phyloP scores from a whole-genome alignment of 2,329 filamentous ascomycete genomes.

The Polychaeton citri region DNA sequence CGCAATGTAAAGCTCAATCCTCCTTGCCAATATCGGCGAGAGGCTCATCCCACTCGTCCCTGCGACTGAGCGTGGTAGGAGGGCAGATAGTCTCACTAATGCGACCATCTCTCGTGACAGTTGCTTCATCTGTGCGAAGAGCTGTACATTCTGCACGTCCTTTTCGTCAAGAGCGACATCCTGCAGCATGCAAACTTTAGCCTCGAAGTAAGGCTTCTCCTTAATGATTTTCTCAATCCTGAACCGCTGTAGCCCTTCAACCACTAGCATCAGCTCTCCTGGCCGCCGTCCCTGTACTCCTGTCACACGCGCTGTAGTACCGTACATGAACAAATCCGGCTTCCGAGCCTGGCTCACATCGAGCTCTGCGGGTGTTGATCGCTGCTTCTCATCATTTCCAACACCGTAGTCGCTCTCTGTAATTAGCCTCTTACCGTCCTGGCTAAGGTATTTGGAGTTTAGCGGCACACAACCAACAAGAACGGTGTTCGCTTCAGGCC shows the following conservation, averaged over 20 bases:
- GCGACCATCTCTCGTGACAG: conserved; percentile 77
- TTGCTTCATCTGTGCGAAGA: conserved; percentile 71
- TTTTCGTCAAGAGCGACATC: conserved; percentile 38
- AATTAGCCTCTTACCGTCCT: conserved; percentile 63
- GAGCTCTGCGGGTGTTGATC: conserved; percentile 41
- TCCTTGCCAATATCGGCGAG: conserved; percentile 71
- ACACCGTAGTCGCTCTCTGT: conserved; percentile 35
- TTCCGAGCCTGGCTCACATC: conserved; percentile 30
- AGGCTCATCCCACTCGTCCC: conserved; percentile 36
- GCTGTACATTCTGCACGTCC: conserved; percentile 51
- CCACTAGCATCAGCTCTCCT: conserved; percentile 62
- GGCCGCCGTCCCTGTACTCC: conserved; percentile 34
- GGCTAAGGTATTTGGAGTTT: conserved; percentile 58
- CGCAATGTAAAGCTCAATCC: conserved; percentile 76
- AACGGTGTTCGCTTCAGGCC: conserved; percentile 52
- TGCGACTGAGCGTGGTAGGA: conserved; percentile 58
- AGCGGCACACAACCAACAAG: conserved; percentile 74
- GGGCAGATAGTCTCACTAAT: conserved; percentile 68
- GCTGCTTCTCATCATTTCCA: conserved; percentile 24
- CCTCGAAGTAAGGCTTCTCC: conserved; percentile 78
- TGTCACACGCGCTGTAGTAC: conserved; percentile 48
- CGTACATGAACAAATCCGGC: conserved; percentile 66
- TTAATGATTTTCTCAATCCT: conserved; percentile 60
- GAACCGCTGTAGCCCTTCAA: conserved; percentile 73
- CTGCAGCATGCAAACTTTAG: conserved; percentile 56